These are phyloP conservation scores for Golovinomyces cichoracearum DNA, from an alignment of 2,329 filamentous ascomycete species.

Conservation along the genomic window DNA sequence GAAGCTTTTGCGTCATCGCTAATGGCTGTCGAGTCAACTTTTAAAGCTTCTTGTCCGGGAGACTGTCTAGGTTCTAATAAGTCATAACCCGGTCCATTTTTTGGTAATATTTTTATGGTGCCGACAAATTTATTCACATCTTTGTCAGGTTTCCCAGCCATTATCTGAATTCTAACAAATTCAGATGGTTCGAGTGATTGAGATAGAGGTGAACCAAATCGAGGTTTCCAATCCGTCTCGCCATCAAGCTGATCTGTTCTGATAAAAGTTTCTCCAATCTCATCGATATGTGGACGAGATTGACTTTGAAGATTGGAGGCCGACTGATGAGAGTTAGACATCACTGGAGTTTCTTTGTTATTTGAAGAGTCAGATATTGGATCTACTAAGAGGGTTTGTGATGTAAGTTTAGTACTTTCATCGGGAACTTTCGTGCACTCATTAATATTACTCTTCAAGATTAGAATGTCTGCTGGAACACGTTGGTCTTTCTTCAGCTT, in stretches of 20 bases:
- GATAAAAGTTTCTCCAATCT: slow-evolving; percentile 68
- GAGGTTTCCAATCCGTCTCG: slow-evolving; percentile 95
- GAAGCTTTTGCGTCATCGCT: slow-evolving; percentile 33
- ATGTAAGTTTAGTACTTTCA: slow-evolving; percentile 2
- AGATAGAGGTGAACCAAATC: slow-evolving; percentile 62
- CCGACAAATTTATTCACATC: slow-evolving; percentile 89
- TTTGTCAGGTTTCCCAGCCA: slow-evolving; percentile 71
- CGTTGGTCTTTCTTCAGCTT: slow-evolving; percentile 79
- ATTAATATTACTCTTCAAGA: slow-evolving; percentile 52
- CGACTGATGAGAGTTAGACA: slow-evolving; percentile 7
- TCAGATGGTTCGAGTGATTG: slow-evolving; percentile 52
- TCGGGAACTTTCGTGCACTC: slow-evolving; percentile 20
- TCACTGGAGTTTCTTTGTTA: slow-evolving; percentile 7
- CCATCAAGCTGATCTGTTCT: slow-evolving; percentile 91
- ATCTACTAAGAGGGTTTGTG: slow-evolving; percentile 11
- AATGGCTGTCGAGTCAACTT: slow-evolving; percentile 16
- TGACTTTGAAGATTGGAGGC: slow-evolving; percentile 11
- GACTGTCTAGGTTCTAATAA: slow-evolving; percentile 16
- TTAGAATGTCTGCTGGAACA: slow-evolving; percentile 80
- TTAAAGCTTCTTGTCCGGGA: slow-evolving; percentile 9
- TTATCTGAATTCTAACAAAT: slow-evolving; percentile 42
- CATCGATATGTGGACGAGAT: slow-evolving; percentile 12
- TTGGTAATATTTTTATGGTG: slow-evolving; percentile 50
- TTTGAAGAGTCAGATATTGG: slow-evolving; percentile 13
- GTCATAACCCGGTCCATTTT: slow-evolving; percentile 23